Base-by-base conservation (phyloP, 2,329 filamentous ascomycete species). In the Xylariaceae sp. region DNA sequence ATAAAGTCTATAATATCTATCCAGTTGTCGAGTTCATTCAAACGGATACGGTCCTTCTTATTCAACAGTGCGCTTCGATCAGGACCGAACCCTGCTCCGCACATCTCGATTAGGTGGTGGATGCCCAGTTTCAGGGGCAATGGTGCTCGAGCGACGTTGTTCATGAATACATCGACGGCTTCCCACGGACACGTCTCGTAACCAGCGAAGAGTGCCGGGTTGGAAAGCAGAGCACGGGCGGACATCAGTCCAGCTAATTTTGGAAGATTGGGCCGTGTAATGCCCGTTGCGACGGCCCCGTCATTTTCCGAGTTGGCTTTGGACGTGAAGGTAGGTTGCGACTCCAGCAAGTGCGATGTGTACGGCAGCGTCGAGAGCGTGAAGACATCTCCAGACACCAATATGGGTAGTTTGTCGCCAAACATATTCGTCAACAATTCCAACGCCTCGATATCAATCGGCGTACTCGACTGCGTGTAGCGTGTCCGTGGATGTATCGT, bases 351-450 rank as follows among this genome's bases (percentile, higher is more conserved):
- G 61, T 72, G 72, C 30, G 73, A 73, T 47, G 72, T 70, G 53
- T 81, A 78, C 10, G 80, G 80, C 30, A 84, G 73, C 9, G 76
- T 67, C 54, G 72, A 72, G 54, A 87, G 75, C 35, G 83, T 80
- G 65, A 88, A 88, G 17, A 88, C 81, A 65, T 89, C 87, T 13
- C 87, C 87, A n/a, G 87, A 89, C 2, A 87, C 80, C 5, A 89
- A 75, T 44, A 88, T 78, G 0, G 86, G 87, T 0, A 89, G 76
- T n/a, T 74, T 76, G 53, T 76, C 68, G 53, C 81, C 73, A 68
- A 82, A 81, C 63, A 77, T 80, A 11, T 77, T 73, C 2, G 80
- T 81, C 9, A 88, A 73, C 10, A 81, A 72, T 53, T 79, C 77
- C 8, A 89, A 81, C 0, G 86, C 82, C 47, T 84, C 83, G 44